These are phyloP conservation scores for Annulohypoxylon truncatum DNA, from an alignment of 2,329 filamentous ascomycete species.

Conservation along the genomic window DNA sequence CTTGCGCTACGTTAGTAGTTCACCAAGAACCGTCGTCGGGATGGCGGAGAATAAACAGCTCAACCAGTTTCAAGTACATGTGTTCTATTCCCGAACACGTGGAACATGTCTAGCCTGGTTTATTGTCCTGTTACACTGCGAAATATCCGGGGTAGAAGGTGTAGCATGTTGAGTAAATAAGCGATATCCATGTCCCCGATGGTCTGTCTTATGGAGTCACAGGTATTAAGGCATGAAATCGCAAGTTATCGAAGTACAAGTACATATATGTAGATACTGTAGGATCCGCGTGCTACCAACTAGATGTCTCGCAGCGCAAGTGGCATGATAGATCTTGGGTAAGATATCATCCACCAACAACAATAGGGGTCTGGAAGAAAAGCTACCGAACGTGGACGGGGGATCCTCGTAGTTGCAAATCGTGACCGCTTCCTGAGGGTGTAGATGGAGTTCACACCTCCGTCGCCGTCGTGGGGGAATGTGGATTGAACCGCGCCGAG, in stretches of 20 bases:
- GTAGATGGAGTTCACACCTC: conserved; percentile 15
- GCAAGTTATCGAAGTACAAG: conserved; percentile 14
- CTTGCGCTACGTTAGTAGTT: neutral
- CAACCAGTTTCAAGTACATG: conserved; percentile 31
- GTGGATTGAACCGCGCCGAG: conserved; percentile 10
- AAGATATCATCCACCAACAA: conserved; percentile 8
- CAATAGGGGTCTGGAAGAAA: conserved; percentile 16
- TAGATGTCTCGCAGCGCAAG: conserved; percentile 16
- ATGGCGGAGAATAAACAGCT: conserved; percentile 31
- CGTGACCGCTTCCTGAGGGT: conserved; percentile 1
- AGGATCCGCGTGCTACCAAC: conserved; percentile 27
- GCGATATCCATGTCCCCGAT: conserved; percentile 18
- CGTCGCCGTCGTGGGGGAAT: conserved; percentile 11
- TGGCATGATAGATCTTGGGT: conserved; percentile 27
- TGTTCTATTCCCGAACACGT: conserved; percentile 33
- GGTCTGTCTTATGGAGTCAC: conserved; percentile 6
- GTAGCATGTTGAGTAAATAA: conserved; percentile 17
- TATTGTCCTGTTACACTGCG: conserved; percentile 28
- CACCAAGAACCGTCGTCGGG: conserved; percentile 1
- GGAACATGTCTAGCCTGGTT: conserved; percentile 27
- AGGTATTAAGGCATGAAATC: neutral
- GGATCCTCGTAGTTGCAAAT: conserved; percentile 19
- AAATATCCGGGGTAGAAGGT: conserved; percentile 29
- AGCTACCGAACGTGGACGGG: conserved; percentile 14
- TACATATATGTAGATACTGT: conserved; percentile 20